Evolutionary conservation across 2,329 filamentous ascomycete species (phyloP).

Genomic region (Diaporthe helianthi): DNA sequence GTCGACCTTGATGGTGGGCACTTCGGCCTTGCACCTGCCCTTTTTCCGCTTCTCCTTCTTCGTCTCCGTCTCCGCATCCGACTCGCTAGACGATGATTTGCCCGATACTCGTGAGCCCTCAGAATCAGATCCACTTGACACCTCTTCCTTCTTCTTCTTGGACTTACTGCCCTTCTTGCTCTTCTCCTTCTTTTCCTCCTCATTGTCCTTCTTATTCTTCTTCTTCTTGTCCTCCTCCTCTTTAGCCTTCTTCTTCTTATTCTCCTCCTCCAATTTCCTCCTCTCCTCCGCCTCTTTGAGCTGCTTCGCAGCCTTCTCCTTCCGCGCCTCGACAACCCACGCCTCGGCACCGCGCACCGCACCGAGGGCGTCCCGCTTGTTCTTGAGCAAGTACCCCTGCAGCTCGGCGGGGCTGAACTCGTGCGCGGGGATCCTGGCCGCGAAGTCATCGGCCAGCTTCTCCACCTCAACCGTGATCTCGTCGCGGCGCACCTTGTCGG

Average conservation of each 20-base stretch:
- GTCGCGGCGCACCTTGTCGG: constrained; percentile 43
- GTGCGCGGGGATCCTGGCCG: constrained; percentile 56
- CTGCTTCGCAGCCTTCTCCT: constrained; percentile 56
- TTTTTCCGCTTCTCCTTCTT: constrained; percentile 36
- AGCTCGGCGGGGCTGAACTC: constrained; percentile 68
- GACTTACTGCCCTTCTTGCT: constrained; percentile 39
- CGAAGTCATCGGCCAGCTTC: constrained; percentile 56
- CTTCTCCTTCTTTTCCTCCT: constrained; percentile 40
- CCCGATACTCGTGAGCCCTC: constrained; percentile 21
- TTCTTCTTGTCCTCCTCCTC: constrained; percentile 43
- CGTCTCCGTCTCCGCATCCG: constrained; percentile 33
- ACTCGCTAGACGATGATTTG: constrained; percentile 31
- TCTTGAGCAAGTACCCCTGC: constrained; percentile 63
- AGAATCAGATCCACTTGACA: constrained; percentile 25
- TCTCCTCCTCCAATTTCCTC: constrained; percentile 47
- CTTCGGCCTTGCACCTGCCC: constrained; percentile 31
- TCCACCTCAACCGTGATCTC: constrained; percentile 51
- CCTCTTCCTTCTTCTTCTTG: constrained; percentile 38
- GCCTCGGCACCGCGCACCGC: constrained; percentile 55
- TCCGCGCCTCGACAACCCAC: constrained; percentile 58
- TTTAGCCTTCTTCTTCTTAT: constrained; percentile 45
- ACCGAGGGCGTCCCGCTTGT: constrained; percentile 59
- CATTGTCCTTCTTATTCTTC: constrained; percentile 35
- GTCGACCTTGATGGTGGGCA: constrained; percentile 12
- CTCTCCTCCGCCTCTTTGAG: constrained; percentile 51